Evolutionary conservation across 768 basidiomycete species (phyloP).

Genomic region (Lactifluus subvellereus): DNA sequence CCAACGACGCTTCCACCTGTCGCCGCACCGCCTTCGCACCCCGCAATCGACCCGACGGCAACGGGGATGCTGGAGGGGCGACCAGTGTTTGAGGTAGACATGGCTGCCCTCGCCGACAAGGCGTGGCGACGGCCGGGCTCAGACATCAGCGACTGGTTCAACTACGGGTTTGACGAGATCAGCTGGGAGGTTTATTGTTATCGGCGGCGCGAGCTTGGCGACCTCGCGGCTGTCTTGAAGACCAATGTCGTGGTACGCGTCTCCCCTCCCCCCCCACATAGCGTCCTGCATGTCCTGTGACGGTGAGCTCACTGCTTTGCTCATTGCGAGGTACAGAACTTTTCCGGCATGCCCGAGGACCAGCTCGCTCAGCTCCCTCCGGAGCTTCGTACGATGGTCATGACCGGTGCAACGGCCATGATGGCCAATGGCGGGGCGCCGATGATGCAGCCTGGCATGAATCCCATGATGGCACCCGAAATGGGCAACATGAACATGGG

Average conservation of each 20-base stretch:
- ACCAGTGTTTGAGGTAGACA: slow-evolving; percentile 80
- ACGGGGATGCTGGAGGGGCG: slow-evolving; percentile 66
- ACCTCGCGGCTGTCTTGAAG: slow-evolving; percentile 74
- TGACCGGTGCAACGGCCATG: slow-evolving; percentile 75
- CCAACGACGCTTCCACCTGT: slow-evolving; percentile 59
- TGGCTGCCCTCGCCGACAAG: slow-evolving; percentile 69
- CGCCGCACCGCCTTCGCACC: slow-evolving; percentile 72
- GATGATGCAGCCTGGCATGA: slow-evolving; percentile 35
- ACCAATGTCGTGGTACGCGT: slow-evolving; percentile 71
- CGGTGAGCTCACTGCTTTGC: not conserved
- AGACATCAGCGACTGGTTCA: slow-evolving; percentile 97
- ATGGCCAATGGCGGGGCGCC: slow-evolving; percentile 57
- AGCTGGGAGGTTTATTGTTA: slow-evolving; percentile 93
- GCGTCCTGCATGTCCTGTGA: not conserved
- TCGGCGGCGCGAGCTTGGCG: slow-evolving; percentile 73
- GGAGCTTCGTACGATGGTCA: slow-evolving; percentile 81
- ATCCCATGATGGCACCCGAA: slow-evolving; percentile 26
- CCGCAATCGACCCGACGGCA: slow-evolving; percentile 61
- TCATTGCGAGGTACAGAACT: slow-evolving; percentile 45
- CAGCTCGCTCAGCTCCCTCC: slow-evolving; percentile 71
- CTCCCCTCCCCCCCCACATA: not conserved
- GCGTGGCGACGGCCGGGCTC: slow-evolving; percentile 90
- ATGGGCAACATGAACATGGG: slow-evolving; percentile 24
- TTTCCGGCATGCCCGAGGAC: slow-evolving; percentile 77
- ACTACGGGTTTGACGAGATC: slow-evolving; percentile 97